phyloP scores from a whole-genome alignment of 768 basidiomycete species.

The Xanthoconium stramineum region DNA sequence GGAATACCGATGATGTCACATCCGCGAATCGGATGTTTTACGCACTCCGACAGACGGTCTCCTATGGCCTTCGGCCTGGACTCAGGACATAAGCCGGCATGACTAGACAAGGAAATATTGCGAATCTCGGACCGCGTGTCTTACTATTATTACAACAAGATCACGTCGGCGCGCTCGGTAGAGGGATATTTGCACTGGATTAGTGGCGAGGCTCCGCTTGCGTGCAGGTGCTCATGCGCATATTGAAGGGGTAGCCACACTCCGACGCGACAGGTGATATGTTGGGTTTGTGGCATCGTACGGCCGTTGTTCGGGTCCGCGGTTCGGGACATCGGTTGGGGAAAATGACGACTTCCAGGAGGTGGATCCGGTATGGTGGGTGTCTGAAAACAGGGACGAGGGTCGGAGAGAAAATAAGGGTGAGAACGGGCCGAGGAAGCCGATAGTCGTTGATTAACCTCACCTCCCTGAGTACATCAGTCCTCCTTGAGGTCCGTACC shows the following conservation, averaged over 20 bases:
- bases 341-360: neutral
- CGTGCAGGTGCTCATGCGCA: conserved; percentile 2
- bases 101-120: no score
- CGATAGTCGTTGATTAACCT: conserved; percentile 1
- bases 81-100: no score
- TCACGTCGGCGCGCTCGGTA: conserved; percentile 15
- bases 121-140: no score
- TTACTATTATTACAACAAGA: neutral
- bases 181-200: conserved; percentile 6
- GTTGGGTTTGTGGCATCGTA: conserved; percentile 10
- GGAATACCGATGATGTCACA: conserved; percentile 4
- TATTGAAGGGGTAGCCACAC: neutral
- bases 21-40: conserved; percentile 1
- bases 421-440: neutral
- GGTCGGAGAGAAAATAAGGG: neutral
- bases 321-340: neutral
- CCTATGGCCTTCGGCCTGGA: no score
- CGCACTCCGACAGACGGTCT: neutral
- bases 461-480: conserved; percentile 8
- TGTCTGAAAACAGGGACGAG: neutral
- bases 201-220: neutral
- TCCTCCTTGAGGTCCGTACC: neutral
- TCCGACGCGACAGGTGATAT: conserved; percentile 2
- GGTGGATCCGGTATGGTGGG: neutral
- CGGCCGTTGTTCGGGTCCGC: neutral